These are phyloP conservation scores for Alternaria sp. DNA, from an alignment of 2,329 filamentous ascomycete genomes.

Conservation along the genomic window DNA sequence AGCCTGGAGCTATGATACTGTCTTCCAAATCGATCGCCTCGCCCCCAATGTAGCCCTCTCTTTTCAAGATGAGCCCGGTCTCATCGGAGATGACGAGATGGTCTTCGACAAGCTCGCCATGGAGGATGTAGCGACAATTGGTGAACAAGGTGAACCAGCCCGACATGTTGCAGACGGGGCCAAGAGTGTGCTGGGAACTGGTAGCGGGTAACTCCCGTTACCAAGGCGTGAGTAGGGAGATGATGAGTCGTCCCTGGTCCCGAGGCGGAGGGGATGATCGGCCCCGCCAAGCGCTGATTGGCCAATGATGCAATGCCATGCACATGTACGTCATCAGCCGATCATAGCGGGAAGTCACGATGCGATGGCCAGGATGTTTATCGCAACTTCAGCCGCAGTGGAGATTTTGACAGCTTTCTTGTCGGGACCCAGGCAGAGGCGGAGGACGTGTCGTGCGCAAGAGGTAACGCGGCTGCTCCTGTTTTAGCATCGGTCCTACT, in stretches of 20 bases:
- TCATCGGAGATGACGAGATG: constrained; percentile 58
- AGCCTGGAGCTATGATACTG: constrained; percentile 63
- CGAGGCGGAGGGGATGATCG: constrained; percentile 16
- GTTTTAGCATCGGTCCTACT: constrained; percentile 10
- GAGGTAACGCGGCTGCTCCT: constrained; percentile 24
- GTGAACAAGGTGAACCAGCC: constrained; percentile 58
- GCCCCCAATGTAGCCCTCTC: constrained; percentile 56
- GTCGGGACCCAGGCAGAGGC: constrained; percentile 14
- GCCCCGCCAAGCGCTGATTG: constrained; percentile 24
- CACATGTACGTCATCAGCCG: constrained; percentile 26
- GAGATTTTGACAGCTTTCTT: constrained; percentile 16
- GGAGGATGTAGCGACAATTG: constrained; percentile 57
- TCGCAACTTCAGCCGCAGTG: constrained; percentile 28
- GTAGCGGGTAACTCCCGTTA: constrained; percentile 14
- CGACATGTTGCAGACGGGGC: constrained; percentile 40
- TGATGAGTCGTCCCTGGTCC: constrained; percentile 19
- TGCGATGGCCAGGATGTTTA: constrained; percentile 18
- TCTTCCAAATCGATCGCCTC: constrained; percentile 60
- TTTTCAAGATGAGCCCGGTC: constrained; percentile 54
- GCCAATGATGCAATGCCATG: constrained; percentile 11
- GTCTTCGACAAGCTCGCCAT: constrained; percentile 56
- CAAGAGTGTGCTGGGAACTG: constrained; percentile 11
- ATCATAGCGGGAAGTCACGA: constrained; percentile 21
- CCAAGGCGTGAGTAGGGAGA: constrained; percentile 7
- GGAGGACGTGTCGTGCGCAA: constrained; percentile 19